Percentiles rank a stretch among this genome's conserved stretches.
These are phyloP conservation scores for Arabis alpina DNA, from an alignment of 345 rosid species.

Conservation along the genomic window DNA sequence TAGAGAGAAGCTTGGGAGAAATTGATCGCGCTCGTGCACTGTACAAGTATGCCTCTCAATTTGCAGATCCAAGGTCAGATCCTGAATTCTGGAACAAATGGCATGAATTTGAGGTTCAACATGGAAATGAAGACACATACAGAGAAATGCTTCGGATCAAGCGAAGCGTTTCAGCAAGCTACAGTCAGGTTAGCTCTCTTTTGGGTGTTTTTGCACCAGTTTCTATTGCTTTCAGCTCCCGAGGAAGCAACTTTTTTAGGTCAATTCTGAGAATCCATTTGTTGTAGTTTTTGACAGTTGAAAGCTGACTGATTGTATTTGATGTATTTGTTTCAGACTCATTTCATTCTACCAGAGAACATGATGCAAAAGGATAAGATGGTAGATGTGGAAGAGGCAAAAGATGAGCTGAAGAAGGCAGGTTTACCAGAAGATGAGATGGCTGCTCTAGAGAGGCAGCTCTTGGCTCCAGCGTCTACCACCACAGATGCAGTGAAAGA, in stretches of 20 bases:
- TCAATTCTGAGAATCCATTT: conserved; percentile 1
- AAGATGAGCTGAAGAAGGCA: conserved; percentile 82
- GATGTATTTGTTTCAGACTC: conserved; percentile 56
- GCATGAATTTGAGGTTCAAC: conserved; percentile 94
- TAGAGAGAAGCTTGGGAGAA: conserved; percentile 94
- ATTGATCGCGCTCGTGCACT: conserved; percentile 85
- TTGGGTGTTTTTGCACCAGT: neutral
- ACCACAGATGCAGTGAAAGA: conserved; percentile 49
- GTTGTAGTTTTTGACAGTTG: neutral
- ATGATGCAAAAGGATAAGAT: conserved; percentile 89
- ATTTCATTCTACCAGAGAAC: conserved; percentile 87
- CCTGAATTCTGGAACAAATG: conserved; percentile 88
- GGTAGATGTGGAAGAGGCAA: conserved; percentile 78
- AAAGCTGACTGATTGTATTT: conserved; percentile 19
- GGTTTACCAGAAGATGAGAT: conserved; percentile 90
- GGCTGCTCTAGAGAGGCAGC: conserved; percentile 88
- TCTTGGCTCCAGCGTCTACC: conserved; percentile 55
- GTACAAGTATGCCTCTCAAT: conserved; percentile 86
- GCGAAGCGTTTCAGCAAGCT: conserved; percentile 91
- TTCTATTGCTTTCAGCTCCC: neutral
- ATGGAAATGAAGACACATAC: conserved; percentile 96
- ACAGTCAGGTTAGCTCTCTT: conserved; percentile 69
- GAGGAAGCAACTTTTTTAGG: neutral
- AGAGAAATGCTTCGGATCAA: conserved; percentile 92
- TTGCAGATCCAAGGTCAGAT: conserved; percentile 91